These are phyloP conservation scores for Epithele typhae DNA, from an alignment of 768 basidiomycete genomes.

Conservation along the genomic window DNA sequence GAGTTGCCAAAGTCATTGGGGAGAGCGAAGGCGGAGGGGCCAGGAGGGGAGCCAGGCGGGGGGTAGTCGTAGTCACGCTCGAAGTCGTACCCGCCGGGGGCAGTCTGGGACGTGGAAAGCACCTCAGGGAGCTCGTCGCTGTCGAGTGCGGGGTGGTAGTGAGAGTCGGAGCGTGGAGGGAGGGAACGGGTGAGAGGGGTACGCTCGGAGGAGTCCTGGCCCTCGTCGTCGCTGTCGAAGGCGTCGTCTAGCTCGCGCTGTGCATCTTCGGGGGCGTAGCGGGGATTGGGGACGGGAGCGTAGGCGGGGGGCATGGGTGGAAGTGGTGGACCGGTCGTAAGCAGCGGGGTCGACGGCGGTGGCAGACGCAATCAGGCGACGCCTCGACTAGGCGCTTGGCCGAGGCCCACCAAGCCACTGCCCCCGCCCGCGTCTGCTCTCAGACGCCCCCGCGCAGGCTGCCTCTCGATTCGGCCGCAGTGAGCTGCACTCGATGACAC, in stretches of 20 bases:
- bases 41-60: constrained; percentile 77
- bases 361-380: constrained; percentile 1
- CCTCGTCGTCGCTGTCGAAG: constrained; percentile 54
- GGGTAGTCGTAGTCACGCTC: constrained; percentile 53
- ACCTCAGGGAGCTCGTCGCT: constrained; percentile 15
- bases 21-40: constrained; percentile 48
- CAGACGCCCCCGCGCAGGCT: too few species aligned
- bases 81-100: constrained; percentile 76
- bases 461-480: too few species aligned
- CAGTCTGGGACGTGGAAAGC: constrained; percentile 23
- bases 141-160: constrained; percentile 25
- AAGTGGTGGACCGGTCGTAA: not conserved
- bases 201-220: constrained; percentile 41
- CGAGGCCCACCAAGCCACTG: too few species aligned
- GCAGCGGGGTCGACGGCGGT: not conserved
- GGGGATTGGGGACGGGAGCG: constrained; percentile 46
- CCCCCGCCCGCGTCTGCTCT: too few species aligned
- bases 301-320: constrained; percentile 47
- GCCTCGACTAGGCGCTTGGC: too few species aligned
- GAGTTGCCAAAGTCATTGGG: constrained; percentile 72
- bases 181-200: constrained; percentile 33
- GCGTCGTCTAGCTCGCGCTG: constrained; percentile 73
- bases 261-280: constrained; percentile 37
- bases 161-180: constrained; percentile 15
- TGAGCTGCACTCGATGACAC: too few species aligned